A percentile compares a stretch with the other conserved stretches of the same genome.
Evolutionary conservation across 441 rosid species (phyloP).

Genomic region (Croton setiger): DNA sequence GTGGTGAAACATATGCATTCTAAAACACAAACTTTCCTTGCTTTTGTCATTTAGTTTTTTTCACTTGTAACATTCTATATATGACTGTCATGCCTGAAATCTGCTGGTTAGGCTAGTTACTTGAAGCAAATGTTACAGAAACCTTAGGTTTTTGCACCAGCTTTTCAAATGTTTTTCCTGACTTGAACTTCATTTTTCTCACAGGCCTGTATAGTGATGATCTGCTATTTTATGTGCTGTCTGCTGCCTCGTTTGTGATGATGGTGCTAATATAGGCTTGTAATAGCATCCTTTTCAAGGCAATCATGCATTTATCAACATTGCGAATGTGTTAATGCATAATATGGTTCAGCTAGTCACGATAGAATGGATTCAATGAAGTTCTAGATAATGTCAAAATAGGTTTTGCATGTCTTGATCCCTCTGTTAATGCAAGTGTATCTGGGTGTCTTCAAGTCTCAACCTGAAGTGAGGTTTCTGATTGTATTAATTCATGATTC

Average conservation of each 20-base stretch:
- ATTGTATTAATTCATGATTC: slow-evolving; percentile 42
- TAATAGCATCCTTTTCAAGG: slow-evolving; percentile 1
- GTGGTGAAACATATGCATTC: neutral
- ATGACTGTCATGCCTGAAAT: neutral
- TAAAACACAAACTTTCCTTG: neutral
- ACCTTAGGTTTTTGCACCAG: neutral
- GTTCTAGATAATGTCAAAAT: slow-evolving; percentile 14
- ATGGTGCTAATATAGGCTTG: slow-evolving; percentile 19
- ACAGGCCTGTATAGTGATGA: slow-evolving; percentile 51
- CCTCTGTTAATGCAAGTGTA: neutral
- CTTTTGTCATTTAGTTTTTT: neutral
- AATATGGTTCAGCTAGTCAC: neutral
- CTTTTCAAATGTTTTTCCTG: neutral
- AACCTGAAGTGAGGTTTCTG: slow-evolving; percentile 18
- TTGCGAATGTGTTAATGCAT: slow-evolving; percentile 8
- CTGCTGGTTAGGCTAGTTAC: neutral
- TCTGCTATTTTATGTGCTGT: slow-evolving; percentile 29
- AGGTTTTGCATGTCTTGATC: neutral
- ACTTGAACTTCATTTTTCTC: slow-evolving; percentile 13
- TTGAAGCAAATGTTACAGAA: neutral
- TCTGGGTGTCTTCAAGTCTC: slow-evolving; percentile 11
- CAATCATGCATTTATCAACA: slow-evolving; percentile 9
- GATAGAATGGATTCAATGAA: slow-evolving; percentile 17
- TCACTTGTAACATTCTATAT: neutral
- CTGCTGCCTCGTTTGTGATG: slow-evolving; percentile 26